Base-by-base conservation (phyloP, 75 land plant species). In the Pinus taeda region DNA sequence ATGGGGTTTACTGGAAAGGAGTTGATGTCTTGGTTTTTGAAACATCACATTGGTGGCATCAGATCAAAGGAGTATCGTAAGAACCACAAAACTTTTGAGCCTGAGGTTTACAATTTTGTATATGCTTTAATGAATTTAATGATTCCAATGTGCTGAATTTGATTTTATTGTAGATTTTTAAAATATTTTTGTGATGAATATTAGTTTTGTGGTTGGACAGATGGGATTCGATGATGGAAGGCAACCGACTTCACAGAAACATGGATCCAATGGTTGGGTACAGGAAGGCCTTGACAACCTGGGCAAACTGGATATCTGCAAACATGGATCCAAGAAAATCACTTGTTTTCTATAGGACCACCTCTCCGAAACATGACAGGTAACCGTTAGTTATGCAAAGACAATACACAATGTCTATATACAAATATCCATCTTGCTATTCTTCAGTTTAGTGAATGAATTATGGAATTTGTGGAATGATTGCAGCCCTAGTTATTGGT, bases 31-130 rank as follows among this genome's bases (percentile, higher is more conserved):
- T 93, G 17, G 88, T 93, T 67, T 91, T 91, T 75, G 93, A 91
- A 69, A 85, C 95, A 9, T 92, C 91, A 56, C 95, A 93, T 57
- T 93, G 95, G 95, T 93, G 95, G 95, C 87, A 89, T 62, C 85
- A 89, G 11, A 1, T 9, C 45, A 24, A 13, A 3, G 87, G 79
- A 20, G 26, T 49, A 49, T 9, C 59, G 69, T 79, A 77, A 39
- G 82, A 83, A 81, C 84, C 84, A 20, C 3, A 60, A 20, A 60
- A 60, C 62, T 7, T 21, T 20, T 20, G n/a, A 60, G 6, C 62
- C 20, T 60, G 1, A 0, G 20, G 15, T 14, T 49, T 49, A 49
- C 2, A 8, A 11, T 49, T 49, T 49, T 9, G 55, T 9, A 49
- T 49, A 26, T 26, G 26, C 26, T 26, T 26, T 26, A 26, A 26